Evolutionary conservation across 1,284 basidiomycete species (phyloP), one percentile per base, ranked within the genome.

Genomic region (Leucoagaricus sp.): DNA sequence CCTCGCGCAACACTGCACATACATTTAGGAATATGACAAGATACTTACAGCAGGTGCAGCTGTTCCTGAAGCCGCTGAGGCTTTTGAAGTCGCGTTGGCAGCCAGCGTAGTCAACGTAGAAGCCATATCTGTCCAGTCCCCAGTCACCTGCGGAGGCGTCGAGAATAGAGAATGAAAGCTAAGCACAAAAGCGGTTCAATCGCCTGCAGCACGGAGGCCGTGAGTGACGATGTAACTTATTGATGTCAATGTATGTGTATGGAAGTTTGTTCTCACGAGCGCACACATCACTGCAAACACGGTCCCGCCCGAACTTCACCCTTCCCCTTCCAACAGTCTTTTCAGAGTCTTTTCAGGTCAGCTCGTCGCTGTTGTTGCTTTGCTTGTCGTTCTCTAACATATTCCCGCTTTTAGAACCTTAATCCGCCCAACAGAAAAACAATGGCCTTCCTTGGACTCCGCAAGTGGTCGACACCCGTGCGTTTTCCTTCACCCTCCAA

Each of bases 381-480:
- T 28, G 13, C 13, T 12, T 4, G n/a, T 8, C 28, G 2, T 13
- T n/a, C 23, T 9, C 25, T 45, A 21, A n/a, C 44, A 33, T 41
- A 53, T 47, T 57, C 26, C 21, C 47, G 19, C 23, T 12, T 55
- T 38, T 29, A 36, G 57, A 29, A 60, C 26, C 51, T 17, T 28
- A 25, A 38, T 19, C 51, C 33, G 33, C 58, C 28, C 4, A 4
- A 10, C 15, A 8, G 13, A 15, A 64, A 61, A 61, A 71, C 61
- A 69, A 89, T 89, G 87, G 80, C 84, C 67, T 87, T 89, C 80
- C 74, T 89, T 66, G 87, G 87, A 75, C 75, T 87, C 65, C 86
- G 87, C 74, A 87, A 88, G 76, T 91, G 85, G 85, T 81, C 86
- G 60, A 87, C 85, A 63, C 87, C 87, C 57, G 87, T 80, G 75